A percentile compares a stretch with the other conserved stretches of the same genome.
phyloP scores from a whole-genome alignment of 2,329 filamentous ascomycete genomes.

The Fusarium globosum region DNA sequence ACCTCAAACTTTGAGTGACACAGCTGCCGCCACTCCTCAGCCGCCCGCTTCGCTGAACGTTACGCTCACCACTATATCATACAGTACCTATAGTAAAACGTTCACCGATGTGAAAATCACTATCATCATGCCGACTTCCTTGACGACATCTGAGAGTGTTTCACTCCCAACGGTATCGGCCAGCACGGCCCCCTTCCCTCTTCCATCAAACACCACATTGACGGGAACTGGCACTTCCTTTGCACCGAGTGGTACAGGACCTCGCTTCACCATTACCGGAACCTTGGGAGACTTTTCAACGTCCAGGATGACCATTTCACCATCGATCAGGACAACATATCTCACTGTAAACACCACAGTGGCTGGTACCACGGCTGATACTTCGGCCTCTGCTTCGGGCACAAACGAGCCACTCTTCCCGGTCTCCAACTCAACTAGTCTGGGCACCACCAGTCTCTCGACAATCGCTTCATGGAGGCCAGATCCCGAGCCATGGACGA shows the following conservation, averaged over 20 bases:
- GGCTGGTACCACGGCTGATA: background rate
- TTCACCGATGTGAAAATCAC: constrained; percentile 1
- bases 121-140: constrained; percentile 15
- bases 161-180: background rate
- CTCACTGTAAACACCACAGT: constrained; percentile 20
- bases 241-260: constrained; percentile 9
- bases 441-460: constrained; percentile 1
- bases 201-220: constrained; percentile 31
- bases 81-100: background rate
- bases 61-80: constrained; percentile 9
- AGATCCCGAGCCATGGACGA: constrained; percentile 20
- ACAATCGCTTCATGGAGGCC: constrained; percentile 16
- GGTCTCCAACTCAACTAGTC: constrained; percentile 31
- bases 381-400: constrained; percentile 6
- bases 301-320: background rate
- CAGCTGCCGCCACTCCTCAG: constrained; percentile 3
- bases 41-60: constrained; percentile 15
- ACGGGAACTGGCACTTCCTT: constrained; percentile 12
- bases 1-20: background rate
- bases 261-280: background rate
- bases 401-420: constrained; percentile 20
- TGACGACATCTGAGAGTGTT: constrained; percentile 7
- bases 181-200: constrained; percentile 26
- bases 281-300: background rate
- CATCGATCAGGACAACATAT: constrained; percentile 2